A percentile compares a stretch with the other conserved stretches of the same genome.
phyloP scores from a whole-genome alignment of 345 rosid genomes.

The Erucastrum elatum region DNA sequence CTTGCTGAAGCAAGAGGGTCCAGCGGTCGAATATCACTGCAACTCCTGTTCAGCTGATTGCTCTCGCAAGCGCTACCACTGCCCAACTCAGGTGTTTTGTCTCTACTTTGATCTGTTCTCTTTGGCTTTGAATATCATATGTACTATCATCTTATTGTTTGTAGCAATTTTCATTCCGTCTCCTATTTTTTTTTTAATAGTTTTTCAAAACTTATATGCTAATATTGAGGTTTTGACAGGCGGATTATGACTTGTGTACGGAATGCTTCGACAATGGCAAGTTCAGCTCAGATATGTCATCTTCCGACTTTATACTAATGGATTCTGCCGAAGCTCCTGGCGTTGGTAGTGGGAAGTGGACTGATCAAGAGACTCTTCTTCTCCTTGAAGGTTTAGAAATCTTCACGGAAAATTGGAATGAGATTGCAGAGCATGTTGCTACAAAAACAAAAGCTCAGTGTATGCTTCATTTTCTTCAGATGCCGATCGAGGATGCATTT shows the following conservation, averaged over 20 bases:
- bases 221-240: constrained; percentile 60
- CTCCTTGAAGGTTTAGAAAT: constrained; percentile 97
- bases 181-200: background rate
- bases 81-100: constrained; percentile 86
- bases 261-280: constrained; percentile 89
- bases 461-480: constrained; percentile 94
- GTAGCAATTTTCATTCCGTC: background rate
- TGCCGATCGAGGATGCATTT: constrained; percentile 95
- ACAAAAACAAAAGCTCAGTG: constrained; percentile 97
- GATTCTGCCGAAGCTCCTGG: constrained; percentile 89
- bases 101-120: background rate
- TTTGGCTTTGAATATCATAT: constrained; percentile 14
- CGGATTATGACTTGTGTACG: constrained; percentile 97
- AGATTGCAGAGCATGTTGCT: constrained; percentile 99
- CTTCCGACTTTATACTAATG: constrained; percentile 96
- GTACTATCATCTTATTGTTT: constrained; percentile 1
- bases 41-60: constrained; percentile 98
- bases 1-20: constrained; percentile 72
- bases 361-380: constrained; percentile 98
- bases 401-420: constrained; percentile 94
- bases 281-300: constrained; percentile 86
- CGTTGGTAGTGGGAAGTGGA: constrained; percentile 87
- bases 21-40: constrained; percentile 94
- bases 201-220: constrained; percentile 17
- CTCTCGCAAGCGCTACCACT: constrained; percentile 97